Evolutionary conservation across 805 yeast genomes (phyloP), one percentile per base, ranked within the genome.

Genomic region (Priceomyces medius): DNA sequence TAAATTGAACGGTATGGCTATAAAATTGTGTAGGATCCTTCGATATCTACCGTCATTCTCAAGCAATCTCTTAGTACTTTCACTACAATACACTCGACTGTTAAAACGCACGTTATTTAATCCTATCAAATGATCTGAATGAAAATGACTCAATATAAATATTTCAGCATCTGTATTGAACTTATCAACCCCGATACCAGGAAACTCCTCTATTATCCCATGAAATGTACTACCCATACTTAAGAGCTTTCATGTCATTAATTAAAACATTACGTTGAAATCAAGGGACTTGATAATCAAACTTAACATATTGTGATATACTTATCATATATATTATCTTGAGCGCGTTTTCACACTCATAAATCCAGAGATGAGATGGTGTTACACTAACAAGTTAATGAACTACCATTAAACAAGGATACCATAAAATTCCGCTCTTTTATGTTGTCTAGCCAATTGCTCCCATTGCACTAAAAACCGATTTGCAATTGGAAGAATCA

Each of bases 391-490:
- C 14, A 26, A 26, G 29, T 21, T 9, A 21, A 26, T 26, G 29
- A 26, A 6, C 14, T 26, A 26, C n/a, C 24, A 26, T 24, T 59
- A 88, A 0, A 88, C 88, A 35, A 91, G 66, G 7, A 88, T 74
- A 0, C 97, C 97, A 53, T 79, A 72, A 57, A 79, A 88, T 53
- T 87, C 95, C 1, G 88, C 78, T 42, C 87, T 62, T 14, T 70
- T 68, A 53, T 80, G 81, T 40, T 59, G 55, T 16, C 54, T 46
- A 6, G 74, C 70, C 41, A 93, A 66, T 20, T 71, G 69, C 20
- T 77, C 78, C 99, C 99, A 93, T 59, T 93, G 99, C 7, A 93
- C 98, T 1, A 93, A 55, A 45, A 93, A 85, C 17, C 90, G 68
- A 57, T 88, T 85, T 3, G 82, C 71, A 3, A 93, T 66, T 3